Evolutionary conservation across 1,139 yeast genomes (phyloP).

Genomic region (Geotrichum cucujoidarum): DNA sequence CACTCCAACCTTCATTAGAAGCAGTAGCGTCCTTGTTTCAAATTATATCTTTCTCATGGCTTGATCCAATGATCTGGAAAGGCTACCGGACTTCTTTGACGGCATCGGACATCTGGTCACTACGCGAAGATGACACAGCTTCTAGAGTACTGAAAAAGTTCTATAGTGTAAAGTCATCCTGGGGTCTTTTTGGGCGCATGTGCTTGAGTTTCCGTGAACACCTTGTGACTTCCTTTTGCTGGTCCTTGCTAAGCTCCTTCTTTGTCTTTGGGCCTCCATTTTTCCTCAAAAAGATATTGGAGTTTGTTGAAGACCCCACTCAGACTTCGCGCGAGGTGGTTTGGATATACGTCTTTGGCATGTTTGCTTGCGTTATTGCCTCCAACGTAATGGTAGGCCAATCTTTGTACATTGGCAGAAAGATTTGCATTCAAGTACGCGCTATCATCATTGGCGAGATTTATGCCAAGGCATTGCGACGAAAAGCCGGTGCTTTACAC

Average conservation of each 20-base stretch:
- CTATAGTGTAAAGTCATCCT: slow-evolving; percentile 38
- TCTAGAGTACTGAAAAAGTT: slow-evolving; percentile 60
- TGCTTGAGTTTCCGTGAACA: slow-evolving; percentile 58
- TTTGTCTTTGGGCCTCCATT: slow-evolving; percentile 74
- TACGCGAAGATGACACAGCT: slow-evolving; percentile 76
- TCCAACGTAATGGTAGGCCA: slow-evolving; percentile 68
- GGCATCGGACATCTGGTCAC: slow-evolving; percentile 76
- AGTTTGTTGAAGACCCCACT: slow-evolving; percentile 73
- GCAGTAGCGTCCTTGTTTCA: slow-evolving; percentile 57
- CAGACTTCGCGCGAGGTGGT: slow-evolving; percentile 64
- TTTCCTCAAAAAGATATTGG: slow-evolving; percentile 69
- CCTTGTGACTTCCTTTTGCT: slow-evolving; percentile 60
- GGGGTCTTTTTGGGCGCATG: slow-evolving; percentile 51
- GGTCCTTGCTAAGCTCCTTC: slow-evolving; percentile 65
- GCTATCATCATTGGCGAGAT: slow-evolving; percentile 88
- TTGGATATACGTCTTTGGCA: slow-evolving; percentile 79
- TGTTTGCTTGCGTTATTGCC: slow-evolving; percentile 60
- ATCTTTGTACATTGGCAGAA: slow-evolving; percentile 82
- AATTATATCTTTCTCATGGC: slow-evolving; percentile 69
- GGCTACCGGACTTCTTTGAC: slow-evolving; percentile 57
- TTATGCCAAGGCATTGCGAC: slow-evolving; percentile 85
- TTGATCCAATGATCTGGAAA: slow-evolving; percentile 60
- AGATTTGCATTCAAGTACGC: slow-evolving; percentile 86
- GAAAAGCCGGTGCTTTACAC: slow-evolving; percentile 54
- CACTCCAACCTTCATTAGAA: slow-evolving; percentile 69